phyloP scores from a whole-genome alignment of 1,284 basidiomycete genomes.

The Malassezia vespertilionis region DNA sequence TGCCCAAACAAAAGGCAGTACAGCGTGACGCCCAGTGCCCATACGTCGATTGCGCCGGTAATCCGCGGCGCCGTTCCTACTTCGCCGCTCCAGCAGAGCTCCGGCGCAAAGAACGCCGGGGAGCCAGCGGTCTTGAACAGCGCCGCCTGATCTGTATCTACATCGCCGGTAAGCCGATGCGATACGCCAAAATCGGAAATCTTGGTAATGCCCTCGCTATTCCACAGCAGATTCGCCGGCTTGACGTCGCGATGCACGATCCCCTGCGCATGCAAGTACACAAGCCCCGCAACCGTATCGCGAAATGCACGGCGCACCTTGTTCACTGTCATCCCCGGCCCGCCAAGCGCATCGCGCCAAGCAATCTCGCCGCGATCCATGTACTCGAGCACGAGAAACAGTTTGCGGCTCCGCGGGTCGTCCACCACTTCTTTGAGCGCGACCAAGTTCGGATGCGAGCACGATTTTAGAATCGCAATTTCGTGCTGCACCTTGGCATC shows the following conservation, averaged over 20 bases:
- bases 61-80: slow-evolving; percentile 50
- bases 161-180: slow-evolving; percentile 83
- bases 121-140: slow-evolving; percentile 88
- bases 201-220: slow-evolving; percentile 68
- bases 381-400: slow-evolving; percentile 96
- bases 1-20: slow-evolving; percentile 86
- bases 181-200: slow-evolving; percentile 97
- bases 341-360: slow-evolving; percentile 56
- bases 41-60: slow-evolving; percentile 94
- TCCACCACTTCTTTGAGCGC: slow-evolving; percentile 88
- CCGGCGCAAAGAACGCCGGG: slow-evolving; percentile 94
- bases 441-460: slow-evolving; percentile 77
- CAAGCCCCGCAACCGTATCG: slow-evolving; percentile 82
- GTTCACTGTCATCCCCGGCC: slow-evolving; percentile 66
- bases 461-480: slow-evolving; percentile 95
- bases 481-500: slow-evolving; percentile 50
- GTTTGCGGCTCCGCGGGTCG: slow-evolving; percentile 74
- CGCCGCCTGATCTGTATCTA: slow-evolving; percentile 53
- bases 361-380: slow-evolving; percentile 85
- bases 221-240: slow-evolving; percentile 89
- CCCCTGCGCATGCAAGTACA: slow-evolving; percentile 89
- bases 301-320: slow-evolving; percentile 77
- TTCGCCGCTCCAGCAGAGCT: slow-evolving; percentile 58
- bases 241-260: slow-evolving; percentile 99
- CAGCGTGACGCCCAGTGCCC: slow-evolving; percentile 94